Evolutionary conservation across 495 filamentous ascomycete genomes (phyloP).

Genomic region (Sordaria brevicollis): DNA sequence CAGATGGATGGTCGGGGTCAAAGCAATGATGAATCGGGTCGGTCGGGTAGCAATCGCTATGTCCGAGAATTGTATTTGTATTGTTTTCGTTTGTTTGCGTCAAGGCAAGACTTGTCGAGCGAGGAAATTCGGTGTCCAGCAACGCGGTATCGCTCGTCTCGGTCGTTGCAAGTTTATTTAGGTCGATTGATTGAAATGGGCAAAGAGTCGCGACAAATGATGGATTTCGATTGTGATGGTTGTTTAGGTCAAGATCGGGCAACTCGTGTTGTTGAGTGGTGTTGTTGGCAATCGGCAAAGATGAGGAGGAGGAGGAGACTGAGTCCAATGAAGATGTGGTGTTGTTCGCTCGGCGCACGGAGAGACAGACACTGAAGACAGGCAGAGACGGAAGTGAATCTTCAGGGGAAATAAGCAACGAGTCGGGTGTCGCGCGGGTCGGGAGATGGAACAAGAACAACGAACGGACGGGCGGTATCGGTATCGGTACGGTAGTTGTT

Average conservation of each 20-base stretch:
- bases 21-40: not conserved
- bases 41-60: not conserved
- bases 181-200: not conserved
- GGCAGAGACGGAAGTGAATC: not conserved
- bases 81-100: too few species aligned
- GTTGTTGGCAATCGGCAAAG: not conserved
- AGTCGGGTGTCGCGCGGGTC: not conserved
- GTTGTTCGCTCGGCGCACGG: too few species aligned
- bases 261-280: not conserved
- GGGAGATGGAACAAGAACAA: not conserved
- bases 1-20: not conserved
- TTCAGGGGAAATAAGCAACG: not conserved
- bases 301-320: too few species aligned
- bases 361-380: too few species aligned
- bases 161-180: not conserved
- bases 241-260: not conserved
- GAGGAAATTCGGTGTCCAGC: not conserved
- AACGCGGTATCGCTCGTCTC: not conserved
- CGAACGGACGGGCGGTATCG: too few species aligned
- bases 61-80: too few species aligned
- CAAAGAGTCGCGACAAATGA: not conserved
- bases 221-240: not conserved
- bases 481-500: not conserved
- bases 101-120: not conserved
- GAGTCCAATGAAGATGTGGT: not conserved